These are phyloP conservation scores for Phialophora verrucosa DNA, from an alignment of 2,329 filamentous ascomycete genomes.

Conservation along the genomic window DNA sequence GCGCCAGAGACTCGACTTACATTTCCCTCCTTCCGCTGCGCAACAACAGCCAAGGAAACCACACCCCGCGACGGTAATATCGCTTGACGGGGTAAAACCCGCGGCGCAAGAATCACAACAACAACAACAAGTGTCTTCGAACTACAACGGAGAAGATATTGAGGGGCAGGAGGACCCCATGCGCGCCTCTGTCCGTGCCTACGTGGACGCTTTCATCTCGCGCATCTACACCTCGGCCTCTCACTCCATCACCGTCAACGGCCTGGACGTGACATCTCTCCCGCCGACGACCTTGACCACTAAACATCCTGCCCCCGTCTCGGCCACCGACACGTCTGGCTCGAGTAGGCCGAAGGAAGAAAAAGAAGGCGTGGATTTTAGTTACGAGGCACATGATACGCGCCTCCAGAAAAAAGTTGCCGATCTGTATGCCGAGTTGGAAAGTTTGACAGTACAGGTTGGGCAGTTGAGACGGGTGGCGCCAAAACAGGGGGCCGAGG, in stretches of 20 bases:
- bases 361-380: conserved; percentile 51
- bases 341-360: conserved; percentile 32
- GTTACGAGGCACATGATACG: conserved; percentile 53
- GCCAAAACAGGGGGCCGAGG: conserved; percentile 49
- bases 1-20: conserved; percentile 55
- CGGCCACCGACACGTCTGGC: not conserved
- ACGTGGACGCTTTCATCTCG: conserved; percentile 49
- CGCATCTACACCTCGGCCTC: conserved; percentile 52
- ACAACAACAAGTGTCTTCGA: not conserved
- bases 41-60: conserved; percentile 42
- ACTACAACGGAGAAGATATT: conserved; percentile 14
- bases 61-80: conserved; percentile 45
- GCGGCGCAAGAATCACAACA: not conserved
- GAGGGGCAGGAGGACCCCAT: conserved; percentile 38
- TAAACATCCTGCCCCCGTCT: not conserved
- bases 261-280: conserved; percentile 46
- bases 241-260: conserved; percentile 55
- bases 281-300: conserved; percentile 17
- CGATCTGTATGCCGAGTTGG: conserved; percentile 54
- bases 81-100: conserved; percentile 46
- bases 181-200: conserved; percentile 32
- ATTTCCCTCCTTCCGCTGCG: conserved; percentile 53
- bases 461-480: conserved; percentile 54
- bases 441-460: conserved; percentile 54
- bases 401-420: conserved; percentile 51